Evolutionary conservation across 257 asterid species (phyloP), one percentile per base, ranked within the genome.

Genomic region (Osmanthus fragrans): DNA sequence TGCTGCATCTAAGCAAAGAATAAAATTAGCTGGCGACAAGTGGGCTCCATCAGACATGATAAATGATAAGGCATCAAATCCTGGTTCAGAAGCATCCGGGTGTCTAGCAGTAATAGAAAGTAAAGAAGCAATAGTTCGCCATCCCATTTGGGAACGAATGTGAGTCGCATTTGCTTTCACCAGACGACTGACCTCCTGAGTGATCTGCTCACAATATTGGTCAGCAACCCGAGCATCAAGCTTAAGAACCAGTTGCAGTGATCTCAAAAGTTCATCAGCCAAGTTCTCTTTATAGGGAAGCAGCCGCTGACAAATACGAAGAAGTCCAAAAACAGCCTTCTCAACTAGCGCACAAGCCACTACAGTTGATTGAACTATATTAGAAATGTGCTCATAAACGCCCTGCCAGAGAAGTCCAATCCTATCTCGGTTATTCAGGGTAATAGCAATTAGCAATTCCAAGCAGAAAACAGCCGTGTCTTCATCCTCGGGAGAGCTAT

Each of bases 381-480:
- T 88, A 27, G 97, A 90, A 74, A 92, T 94, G 84, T 94, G 99
- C 77, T 94, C 99, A 73, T 92, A 91, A 81, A 92, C 99, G 39
- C 96, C 97, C 40, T 88, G 95, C 99, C 99, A 94, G 15, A 94
- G 88, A 74, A 92, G 95, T 70, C 89, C 94, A 68, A 94, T 94
- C 79, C 99, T 84, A 78, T 94, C 99, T 64, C 99, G 89, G 75
- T 94, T 94, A 69, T 91, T 92, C 81, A 92, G 80, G 5, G 99
- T 91, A 51, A 94, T 94, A 51, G 97, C 97, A 78, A 94, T 92
- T 71, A 94, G 85, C 86, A 94, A 87, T 81, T 94, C 99, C 88
- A 94, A 86, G 89, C 99, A 94, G 86, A 94, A 94, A 60, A 92
- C 98, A 1, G 98, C 97, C 2, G 97, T 94, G 78, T 94, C 97